These are phyloP conservation scores for Cyberlindnera bimundalis DNA, from an alignment of 805 yeast species.

Conservation along the genomic window DNA sequence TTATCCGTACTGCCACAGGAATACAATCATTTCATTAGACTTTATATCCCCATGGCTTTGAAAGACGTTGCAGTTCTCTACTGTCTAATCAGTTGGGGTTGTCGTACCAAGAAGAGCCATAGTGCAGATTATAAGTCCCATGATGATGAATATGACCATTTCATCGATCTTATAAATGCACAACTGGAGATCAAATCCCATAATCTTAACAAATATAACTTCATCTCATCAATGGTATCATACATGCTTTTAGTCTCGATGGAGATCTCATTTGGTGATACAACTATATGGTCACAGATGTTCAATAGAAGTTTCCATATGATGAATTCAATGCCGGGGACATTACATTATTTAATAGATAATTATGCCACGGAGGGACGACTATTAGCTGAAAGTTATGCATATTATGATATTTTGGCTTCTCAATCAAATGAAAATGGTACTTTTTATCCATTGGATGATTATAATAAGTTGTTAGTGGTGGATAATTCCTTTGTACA, in stretches of 20 bases:
- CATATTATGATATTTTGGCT: conserved; percentile 24
- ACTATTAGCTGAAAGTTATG: conserved; percentile 26
- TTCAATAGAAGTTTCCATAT: conserved; percentile 19
- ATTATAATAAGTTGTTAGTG: conserved; percentile 17
- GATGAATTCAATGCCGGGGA: conserved; percentile 23
- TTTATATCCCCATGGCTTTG: conserved; percentile 44
- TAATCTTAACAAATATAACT: conserved; percentile 19
- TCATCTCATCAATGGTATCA: conserved; percentile 16
- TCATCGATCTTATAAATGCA: conserved; percentile 6
- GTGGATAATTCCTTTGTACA: conserved; percentile 2
- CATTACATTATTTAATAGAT: conserved; percentile 15
- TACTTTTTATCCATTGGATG: conserved; percentile 24
- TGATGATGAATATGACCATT: conserved; percentile 18
- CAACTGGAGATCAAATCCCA: conserved; percentile 25
- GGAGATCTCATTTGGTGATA: conserved; percentile 27
- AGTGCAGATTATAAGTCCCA: conserved; percentile 12
- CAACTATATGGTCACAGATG: conserved; percentile 20
- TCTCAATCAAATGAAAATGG: conserved; percentile 29
- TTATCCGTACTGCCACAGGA: conserved; percentile 39
- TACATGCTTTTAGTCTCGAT: conserved; percentile 23
- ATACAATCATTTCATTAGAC: conserved; percentile 42
- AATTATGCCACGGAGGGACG: conserved; percentile 18
- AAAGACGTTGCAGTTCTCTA: conserved; percentile 40
- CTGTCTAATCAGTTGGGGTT: conserved; percentile 54
- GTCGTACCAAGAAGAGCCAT: conserved; percentile 20